Conservation (phyloP, 495 filamentous ascomycete genomes). For the Rhizodiscina lignyota region DNA sequence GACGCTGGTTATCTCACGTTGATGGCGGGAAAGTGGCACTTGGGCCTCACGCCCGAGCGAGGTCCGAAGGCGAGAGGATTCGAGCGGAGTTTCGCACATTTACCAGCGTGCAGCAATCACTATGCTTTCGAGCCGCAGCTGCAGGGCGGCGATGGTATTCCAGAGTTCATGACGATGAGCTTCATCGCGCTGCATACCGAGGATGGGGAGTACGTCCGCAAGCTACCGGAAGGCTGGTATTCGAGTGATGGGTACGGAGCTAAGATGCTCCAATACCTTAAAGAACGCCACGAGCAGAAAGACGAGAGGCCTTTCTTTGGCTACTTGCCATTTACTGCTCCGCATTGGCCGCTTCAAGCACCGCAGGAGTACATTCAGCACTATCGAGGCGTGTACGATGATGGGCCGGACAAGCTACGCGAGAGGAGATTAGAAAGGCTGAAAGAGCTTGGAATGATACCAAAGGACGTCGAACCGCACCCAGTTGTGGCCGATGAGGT, state of each 20-base stretch:
- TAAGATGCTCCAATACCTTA: constrained; percentile 22
- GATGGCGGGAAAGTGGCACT: constrained; percentile 44
- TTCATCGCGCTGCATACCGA: constrained; percentile 38
- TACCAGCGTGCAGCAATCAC: constrained; percentile 44
- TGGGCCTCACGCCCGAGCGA: constrained; percentile 19
- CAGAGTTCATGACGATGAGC: constrained; percentile 21
- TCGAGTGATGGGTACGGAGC: constrained; percentile 24
- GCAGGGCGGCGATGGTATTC: constrained; percentile 11
- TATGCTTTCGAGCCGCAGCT: constrained; percentile 42
- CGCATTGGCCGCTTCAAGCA: constrained; percentile 30
- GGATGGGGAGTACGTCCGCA: constrained; percentile 36
- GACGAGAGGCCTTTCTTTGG: constrained; percentile 28
- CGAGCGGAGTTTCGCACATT: constrained; percentile 29
- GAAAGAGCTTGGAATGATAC: constrained; percentile 22
- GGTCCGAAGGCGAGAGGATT: constrained; percentile 15
- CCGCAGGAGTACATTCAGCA: constrained; percentile 18
- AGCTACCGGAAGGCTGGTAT: constrained; percentile 26
- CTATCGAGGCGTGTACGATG: constrained; percentile 27
- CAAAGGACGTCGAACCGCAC: constrained; percentile 20
- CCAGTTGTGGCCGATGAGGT: constrained; percentile 34
- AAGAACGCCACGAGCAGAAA: constrained; percentile 30
- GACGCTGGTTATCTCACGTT: constrained; percentile 47
- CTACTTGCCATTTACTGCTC: constrained; percentile 27
- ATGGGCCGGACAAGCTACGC: constrained; percentile 24
- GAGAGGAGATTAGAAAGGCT: constrained; percentile 18